phyloP scores from a whole-genome alignment of 495 filamentous ascomycete genomes.

The Cudoniella acicularis region DNA sequence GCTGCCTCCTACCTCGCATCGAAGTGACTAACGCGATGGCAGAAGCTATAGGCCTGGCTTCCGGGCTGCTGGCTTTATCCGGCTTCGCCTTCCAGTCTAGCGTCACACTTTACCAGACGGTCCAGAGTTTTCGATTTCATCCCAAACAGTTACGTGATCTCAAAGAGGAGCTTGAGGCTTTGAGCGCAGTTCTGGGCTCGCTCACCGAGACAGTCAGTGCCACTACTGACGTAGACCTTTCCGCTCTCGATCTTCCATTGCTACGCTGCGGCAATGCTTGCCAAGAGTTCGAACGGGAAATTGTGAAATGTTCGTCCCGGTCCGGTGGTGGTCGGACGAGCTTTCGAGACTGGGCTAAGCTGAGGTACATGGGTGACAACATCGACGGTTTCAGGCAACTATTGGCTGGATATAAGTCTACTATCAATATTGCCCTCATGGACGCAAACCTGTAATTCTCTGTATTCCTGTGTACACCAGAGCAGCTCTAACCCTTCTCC shows the following conservation, averaged over 20 bases:
- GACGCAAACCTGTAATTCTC: constrained; percentile 37
- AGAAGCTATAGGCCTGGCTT: constrained; percentile 22
- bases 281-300: constrained; percentile 29
- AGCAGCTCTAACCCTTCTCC: constrained; percentile 10
- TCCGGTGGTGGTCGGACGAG: constrained; percentile 25
- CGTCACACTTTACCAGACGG: constrained; percentile 36
- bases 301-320: constrained; percentile 25
- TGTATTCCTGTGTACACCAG: constrained; percentile 9
- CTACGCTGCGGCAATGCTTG: constrained; percentile 30
- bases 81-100: constrained; percentile 41
- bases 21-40: constrained; percentile 20
- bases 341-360: constrained; percentile 34
- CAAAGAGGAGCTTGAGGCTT: constrained; percentile 37
- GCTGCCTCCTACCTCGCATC: constrained; percentile 5
- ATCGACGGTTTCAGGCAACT: constrained; percentile 31
- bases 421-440: constrained; percentile 37
- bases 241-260: constrained; percentile 27
- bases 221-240: constrained; percentile 22
- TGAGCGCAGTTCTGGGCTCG: constrained; percentile 33
- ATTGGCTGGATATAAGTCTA: constrained; percentile 38
- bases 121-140: constrained; percentile 39
- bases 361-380: constrained; percentile 32
- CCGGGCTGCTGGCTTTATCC: constrained; percentile 19
- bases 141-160: constrained; percentile 39
- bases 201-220: constrained; percentile 29